Conservation (phyloP, 305 asterid species). For the Solanum hybrid region DNA sequence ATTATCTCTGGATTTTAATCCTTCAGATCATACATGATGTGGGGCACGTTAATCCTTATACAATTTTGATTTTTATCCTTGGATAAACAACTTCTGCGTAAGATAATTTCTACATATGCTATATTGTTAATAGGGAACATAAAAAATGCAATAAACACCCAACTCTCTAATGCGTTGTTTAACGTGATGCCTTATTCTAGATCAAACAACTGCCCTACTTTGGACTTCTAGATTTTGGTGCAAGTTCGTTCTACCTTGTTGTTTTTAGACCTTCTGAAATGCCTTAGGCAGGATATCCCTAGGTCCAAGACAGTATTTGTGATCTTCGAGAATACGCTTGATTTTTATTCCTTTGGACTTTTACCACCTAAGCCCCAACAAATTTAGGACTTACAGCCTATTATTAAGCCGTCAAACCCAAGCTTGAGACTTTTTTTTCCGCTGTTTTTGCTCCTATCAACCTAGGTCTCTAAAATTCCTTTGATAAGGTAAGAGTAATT, state of each 20-base stretch:
- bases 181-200: neutral
- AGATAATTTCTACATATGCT: neutral
- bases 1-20: neutral
- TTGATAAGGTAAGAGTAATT: neutral
- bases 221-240: neutral
- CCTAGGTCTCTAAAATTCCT: neutral
- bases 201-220: neutral
- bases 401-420: neutral
- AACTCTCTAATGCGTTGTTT: neutral
- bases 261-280: neutral
- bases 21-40: neutral
- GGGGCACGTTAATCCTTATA: neutral
- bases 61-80: neutral
- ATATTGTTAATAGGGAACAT: neutral
- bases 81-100: neutral
- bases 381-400: neutral
- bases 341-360: neutral
- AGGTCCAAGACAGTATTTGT: neutral
- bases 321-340: neutral
- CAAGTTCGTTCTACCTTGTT: neutral
- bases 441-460: neutral
- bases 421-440: neutral
- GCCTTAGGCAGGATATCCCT: neutral
- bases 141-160: neutral
- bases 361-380: neutral